phyloP scores from a whole-genome alignment of 2,329 filamentous ascomycete genomes.

The Lojkania enalia region DNA sequence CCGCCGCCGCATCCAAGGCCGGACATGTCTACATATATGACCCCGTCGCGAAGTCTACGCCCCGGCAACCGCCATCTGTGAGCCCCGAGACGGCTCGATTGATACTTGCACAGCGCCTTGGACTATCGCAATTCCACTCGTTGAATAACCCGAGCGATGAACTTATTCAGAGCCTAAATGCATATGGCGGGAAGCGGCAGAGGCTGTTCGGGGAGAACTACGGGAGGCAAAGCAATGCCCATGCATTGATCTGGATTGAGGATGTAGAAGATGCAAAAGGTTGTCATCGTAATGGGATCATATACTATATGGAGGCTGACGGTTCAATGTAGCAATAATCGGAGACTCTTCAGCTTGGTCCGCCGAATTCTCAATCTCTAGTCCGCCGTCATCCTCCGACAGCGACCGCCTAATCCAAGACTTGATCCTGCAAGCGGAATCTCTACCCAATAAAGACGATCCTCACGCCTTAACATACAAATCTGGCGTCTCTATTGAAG shows the following conservation, averaged over 20 bases:
- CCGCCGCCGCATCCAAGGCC: slow-evolving; percentile 32
- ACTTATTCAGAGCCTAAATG: slow-evolving; percentile 52
- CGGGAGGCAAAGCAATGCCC: slow-evolving; percentile 23
- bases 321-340: no score
- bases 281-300: slow-evolving; percentile 17
- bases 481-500: slow-evolving; percentile 27
- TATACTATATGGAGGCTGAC: neutral
- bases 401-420: slow-evolving; percentile 43
- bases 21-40: slow-evolving; percentile 46
- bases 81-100: slow-evolving; percentile 52
- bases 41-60: slow-evolving; percentile 8
- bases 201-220: slow-evolving; percentile 45
- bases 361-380: slow-evolving; percentile 36
- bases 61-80: slow-evolving; percentile 27
- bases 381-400: slow-evolving; percentile 35
- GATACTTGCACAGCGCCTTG: slow-evolving; percentile 55
- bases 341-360: no score
- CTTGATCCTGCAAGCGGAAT: slow-evolving; percentile 40
- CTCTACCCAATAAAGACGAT: slow-evolving; percentile 31
- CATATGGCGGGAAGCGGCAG: slow-evolving; percentile 47
- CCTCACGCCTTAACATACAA: slow-evolving; percentile 31
- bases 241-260: slow-evolving; percentile 47
- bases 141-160: slow-evolving; percentile 46
- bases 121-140: slow-evolving; percentile 54
- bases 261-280: slow-evolving; percentile 43